phyloP scores from a whole-genome alignment of 352 stramenopile species.

The Blastocystis sp. region DNA sequence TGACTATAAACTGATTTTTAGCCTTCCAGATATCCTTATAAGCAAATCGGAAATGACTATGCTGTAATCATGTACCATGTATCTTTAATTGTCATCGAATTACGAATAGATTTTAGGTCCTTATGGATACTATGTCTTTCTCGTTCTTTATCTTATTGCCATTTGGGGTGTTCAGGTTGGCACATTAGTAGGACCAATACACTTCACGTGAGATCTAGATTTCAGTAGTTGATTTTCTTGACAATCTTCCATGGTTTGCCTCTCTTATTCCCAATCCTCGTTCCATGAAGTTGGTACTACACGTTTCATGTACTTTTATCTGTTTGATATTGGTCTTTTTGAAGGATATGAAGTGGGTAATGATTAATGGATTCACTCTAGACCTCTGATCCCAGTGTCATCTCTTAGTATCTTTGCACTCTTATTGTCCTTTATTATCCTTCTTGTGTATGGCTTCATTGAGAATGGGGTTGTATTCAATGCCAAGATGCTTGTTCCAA shows the following conservation, averaged over 20 bases:
- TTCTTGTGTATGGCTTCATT: conserved; percentile 34
- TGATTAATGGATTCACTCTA: neutral
- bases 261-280: neutral
- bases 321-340: conserved; percentile 42
- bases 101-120: conserved; percentile 29
- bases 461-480: neutral
- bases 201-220: neutral
- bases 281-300: neutral
- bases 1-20: neutral
- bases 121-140: conserved; percentile 54
- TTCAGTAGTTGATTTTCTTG: conserved; percentile 52
- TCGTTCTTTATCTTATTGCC: conserved; percentile 50
- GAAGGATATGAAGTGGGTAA: conserved; percentile 49
- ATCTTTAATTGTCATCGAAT: neutral
- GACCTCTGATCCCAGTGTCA: conserved; percentile 42
- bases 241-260: conserved; percentile 49
- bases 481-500: conserved; percentile 2
- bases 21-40: conserved; percentile 43
- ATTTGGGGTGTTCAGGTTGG: conserved; percentile 61
- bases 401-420: conserved; percentile 55
- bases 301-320: conserved; percentile 36
- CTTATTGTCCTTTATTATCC: conserved; percentile 18
- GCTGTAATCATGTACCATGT: conserved; percentile 63
- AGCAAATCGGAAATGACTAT: conserved; percentile 58
- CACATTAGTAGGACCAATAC: neutral